Percentiles rank a stretch among this genome's conserved stretches.
Evolutionary conservation across 1,284 basidiomycete species (phyloP).

Genomic region (Cryptococcus amylolentus): DNA sequence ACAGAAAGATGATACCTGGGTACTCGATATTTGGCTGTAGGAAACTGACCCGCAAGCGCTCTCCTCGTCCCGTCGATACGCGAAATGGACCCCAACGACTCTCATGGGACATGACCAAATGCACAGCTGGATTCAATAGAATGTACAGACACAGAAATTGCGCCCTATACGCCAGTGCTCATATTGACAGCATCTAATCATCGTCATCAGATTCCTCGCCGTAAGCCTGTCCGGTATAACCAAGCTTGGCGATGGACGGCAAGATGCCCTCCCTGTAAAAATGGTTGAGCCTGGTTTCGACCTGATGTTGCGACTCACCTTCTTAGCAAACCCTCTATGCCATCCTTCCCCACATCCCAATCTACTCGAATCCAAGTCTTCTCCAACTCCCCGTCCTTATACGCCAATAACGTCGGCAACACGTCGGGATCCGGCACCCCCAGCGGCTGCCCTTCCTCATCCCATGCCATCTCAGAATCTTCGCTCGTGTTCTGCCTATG

Average conservation of each 20-base stretch:
- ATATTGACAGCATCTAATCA: neutral
- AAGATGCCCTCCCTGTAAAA: constrained; percentile 9
- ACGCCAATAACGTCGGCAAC: constrained; percentile 45
- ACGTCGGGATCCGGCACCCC: constrained; percentile 43
- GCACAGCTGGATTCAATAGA: neutral
- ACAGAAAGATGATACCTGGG: too few relatives aligned
- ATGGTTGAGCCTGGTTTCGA: neutral
- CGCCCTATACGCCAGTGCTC: neutral
- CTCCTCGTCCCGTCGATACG: too few relatives aligned
- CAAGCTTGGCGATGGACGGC: constrained; percentile 1
- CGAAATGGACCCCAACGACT: too few relatives aligned
- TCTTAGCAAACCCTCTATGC: constrained; percentile 34
- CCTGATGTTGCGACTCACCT: constrained; percentile 20
- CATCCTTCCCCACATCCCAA: constrained; percentile 36
- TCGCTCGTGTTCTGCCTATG: neutral
- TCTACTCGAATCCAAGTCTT: constrained; percentile 45
- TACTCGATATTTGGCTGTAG: too few relatives aligned
- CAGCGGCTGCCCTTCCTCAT: constrained; percentile 16
- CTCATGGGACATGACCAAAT: neutral
- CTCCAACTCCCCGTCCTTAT: constrained; percentile 42
- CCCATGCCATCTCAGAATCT: constrained; percentile 11
- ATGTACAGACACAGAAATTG: neutral
- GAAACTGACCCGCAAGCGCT: too few relatives aligned
- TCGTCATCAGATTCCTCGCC: constrained; percentile 1
- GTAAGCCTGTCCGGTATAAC: constrained; percentile 1